phyloP scores from a whole-genome alignment of 306 rosid genomes.

The Corylus americana region DNA sequence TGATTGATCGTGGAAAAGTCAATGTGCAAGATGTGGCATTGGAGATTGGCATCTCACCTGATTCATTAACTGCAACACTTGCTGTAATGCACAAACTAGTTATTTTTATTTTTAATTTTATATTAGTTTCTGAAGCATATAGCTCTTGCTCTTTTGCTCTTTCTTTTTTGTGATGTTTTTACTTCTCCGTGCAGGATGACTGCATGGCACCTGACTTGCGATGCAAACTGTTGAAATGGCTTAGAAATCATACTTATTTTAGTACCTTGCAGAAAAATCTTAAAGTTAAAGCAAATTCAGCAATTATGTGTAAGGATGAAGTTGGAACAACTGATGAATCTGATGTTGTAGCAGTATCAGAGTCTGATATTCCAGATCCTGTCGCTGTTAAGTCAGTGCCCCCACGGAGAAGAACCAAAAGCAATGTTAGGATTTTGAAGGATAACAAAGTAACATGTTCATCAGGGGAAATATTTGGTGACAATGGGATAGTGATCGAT shows the following conservation, averaged over 20 bases:
- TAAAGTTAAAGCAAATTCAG: slow-evolving; percentile 56
- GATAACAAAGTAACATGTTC: slow-evolving; percentile 58
- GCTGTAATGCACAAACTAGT: slow-evolving; percentile 44
- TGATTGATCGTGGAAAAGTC: slow-evolving; percentile 89
- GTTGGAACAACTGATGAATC: slow-evolving; percentile 51
- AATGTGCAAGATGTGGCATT: slow-evolving; percentile 74
- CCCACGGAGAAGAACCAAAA: slow-evolving; percentile 72
- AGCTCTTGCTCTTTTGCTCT: not conserved
- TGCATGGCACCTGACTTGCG: slow-evolving; percentile 62
- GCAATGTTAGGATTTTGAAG: slow-evolving; percentile 63
- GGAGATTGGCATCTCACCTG: slow-evolving; percentile 76
- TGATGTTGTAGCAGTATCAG: slow-evolving; percentile 46
- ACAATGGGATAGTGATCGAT: slow-evolving; percentile 36
- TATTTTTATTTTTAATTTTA: not conserved
- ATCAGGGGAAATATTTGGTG: slow-evolving; percentile 42
- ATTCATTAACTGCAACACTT: slow-evolving; percentile 68
- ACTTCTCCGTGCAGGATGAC: slow-evolving; percentile 55
- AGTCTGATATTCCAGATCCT: slow-evolving; percentile 55
- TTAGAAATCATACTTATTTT: slow-evolving; percentile 68
- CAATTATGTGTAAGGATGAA: slow-evolving; percentile 48
- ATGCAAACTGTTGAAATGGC: slow-evolving; percentile 74
- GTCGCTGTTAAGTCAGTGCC: slow-evolving; percentile 82
- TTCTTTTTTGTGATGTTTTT: slow-evolving; percentile 13
- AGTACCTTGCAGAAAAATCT: slow-evolving; percentile 53
- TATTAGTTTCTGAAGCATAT: slow-evolving; percentile 1